These are phyloP conservation scores for Pelargonium myrrhifolium DNA, from an alignment of 441 rosid species.

Conservation along the genomic window DNA sequence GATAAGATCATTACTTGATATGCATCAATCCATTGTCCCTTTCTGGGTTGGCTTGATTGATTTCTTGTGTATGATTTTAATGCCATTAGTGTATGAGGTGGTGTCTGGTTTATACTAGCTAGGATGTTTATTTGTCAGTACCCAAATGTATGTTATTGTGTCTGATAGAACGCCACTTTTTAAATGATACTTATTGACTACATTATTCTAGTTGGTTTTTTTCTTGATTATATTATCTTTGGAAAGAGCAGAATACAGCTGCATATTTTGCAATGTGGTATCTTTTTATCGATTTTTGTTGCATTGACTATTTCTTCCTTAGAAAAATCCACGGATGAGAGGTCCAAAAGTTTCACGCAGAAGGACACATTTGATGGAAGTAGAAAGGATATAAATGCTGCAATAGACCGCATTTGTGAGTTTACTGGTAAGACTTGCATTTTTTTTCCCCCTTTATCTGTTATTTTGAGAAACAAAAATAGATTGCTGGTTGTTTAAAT, in stretches of 20 bases:
- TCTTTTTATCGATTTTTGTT: neutral
- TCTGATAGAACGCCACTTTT: neutral
- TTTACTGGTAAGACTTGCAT: conserved; percentile 54
- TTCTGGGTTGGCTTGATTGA: no score
- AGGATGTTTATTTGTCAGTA: conserved; percentile 1
- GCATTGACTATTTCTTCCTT: conserved; percentile 19
- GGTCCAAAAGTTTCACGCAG: conserved; percentile 56
- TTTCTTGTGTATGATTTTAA: no score
- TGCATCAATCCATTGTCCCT: no score
- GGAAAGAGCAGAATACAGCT: neutral
- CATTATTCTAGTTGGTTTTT: neutral
- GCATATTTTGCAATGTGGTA: neutral
- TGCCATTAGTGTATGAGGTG: neutral
- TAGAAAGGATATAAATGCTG: conserved; percentile 79
- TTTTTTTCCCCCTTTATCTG: conserved; percentile 7
- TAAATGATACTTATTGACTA: neutral
- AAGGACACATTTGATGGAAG: conserved; percentile 82
- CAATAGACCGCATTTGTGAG: conserved; percentile 79
- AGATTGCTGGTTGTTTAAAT: conserved; percentile 16
- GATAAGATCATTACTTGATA: no score
- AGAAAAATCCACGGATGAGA: conserved; percentile 65
- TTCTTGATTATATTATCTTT: neutral
- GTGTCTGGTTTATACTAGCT: neutral
- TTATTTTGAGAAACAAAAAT: conserved; percentile 11
- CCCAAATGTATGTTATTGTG: neutral